Evolutionary conservation across 805 yeast genomes (phyloP), one percentile per base, ranked within the genome.

Genomic region (Zygosaccharomyces kombuchaensis): DNA sequence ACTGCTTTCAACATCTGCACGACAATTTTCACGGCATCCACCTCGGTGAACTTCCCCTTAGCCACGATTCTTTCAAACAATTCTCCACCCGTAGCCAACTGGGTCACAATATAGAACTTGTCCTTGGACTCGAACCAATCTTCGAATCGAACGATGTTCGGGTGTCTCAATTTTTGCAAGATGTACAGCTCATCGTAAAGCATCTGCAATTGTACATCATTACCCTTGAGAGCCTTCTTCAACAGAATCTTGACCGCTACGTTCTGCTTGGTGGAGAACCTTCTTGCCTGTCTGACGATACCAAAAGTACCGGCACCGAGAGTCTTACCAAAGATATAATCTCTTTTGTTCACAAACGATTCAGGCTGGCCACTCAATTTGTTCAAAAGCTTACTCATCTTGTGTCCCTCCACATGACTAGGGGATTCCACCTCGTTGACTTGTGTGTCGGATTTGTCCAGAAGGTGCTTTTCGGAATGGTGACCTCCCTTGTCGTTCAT

Each of bases 231-330:
- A 12, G 91, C 87, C 60, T 88, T 87, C 67, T 89, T 89, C 58
- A 89, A 67, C 30, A 91, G 82, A 58, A 91, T 88, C 70, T 91
- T 91, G 52, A 91, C 78, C 0, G 98, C 98, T 12, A 89, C 96
- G 47, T 84, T 81, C 56, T 87, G 88, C 34, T 68, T 66, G 1
- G 78, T 76, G 8, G 67, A 62, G 27, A 69, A 57, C 43, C 66
- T 60, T 31, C 78, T 70, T 2, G 96, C 98, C 52, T 78, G 76
- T 55, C 96, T 75, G 3, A 91, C 98, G 2, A 91, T 83, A 32
- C 99, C 98, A 66, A 88, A 93, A 0, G 95, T 80, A 4, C 99
- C 98, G 0, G 97, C 97, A 8, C 98, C 98, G 9, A 90, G 68
- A 0, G 96, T 87, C 48, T 78, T 79, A 9, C 90, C 91, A 63